Conservation (phyloP, 805 yeast species). For the Candida takata region DNA sequence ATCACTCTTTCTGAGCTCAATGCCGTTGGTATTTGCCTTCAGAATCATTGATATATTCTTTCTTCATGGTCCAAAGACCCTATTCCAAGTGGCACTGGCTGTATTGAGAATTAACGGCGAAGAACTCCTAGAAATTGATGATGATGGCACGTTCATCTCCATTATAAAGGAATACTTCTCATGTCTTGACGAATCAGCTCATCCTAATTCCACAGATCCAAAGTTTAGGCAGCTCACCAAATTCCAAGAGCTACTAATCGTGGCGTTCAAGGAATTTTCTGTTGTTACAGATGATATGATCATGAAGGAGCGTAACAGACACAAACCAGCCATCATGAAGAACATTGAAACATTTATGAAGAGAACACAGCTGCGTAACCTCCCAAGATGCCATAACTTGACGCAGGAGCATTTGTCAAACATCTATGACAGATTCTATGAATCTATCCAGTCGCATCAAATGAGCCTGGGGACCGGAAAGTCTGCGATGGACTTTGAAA, state of each 20-base stretch:
- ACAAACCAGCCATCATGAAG: slow-evolving; percentile 69
- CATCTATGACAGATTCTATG: slow-evolving; percentile 79
- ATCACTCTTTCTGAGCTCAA: slow-evolving; percentile 80
- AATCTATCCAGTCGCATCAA: slow-evolving; percentile 62
- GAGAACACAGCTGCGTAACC: slow-evolving; percentile 81
- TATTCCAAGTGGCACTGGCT: slow-evolving; percentile 92
- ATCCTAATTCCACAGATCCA: slow-evolving; percentile 60
- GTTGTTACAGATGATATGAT: slow-evolving; percentile 72
- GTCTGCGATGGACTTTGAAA: slow-evolving; percentile 66
- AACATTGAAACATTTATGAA: slow-evolving; percentile 89
- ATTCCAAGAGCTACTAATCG: slow-evolving; percentile 85
- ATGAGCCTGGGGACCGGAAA: slow-evolving; percentile 44
- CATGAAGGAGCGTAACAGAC: slow-evolving; percentile 58
- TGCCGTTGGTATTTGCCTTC: slow-evolving; percentile 92
- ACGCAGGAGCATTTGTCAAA: slow-evolving; percentile 52
- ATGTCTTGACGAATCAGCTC: slow-evolving; percentile 70
- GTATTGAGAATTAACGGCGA: slow-evolving; percentile 87
- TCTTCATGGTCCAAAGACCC: slow-evolving; percentile 78
- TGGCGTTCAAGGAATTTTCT: slow-evolving; percentile 86
- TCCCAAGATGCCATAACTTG: slow-evolving; percentile 66
- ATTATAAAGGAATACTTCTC: slow-evolving; percentile 78
- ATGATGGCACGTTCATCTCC: slow-evolving; percentile 88
- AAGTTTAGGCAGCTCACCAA: slow-evolving; percentile 64
- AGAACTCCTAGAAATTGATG: slow-evolving; percentile 67
- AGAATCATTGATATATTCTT: slow-evolving; percentile 87